Evolutionary conservation across 345 rosid genomes (phyloP).

Genomic region (Raphanus sativus): DNA sequence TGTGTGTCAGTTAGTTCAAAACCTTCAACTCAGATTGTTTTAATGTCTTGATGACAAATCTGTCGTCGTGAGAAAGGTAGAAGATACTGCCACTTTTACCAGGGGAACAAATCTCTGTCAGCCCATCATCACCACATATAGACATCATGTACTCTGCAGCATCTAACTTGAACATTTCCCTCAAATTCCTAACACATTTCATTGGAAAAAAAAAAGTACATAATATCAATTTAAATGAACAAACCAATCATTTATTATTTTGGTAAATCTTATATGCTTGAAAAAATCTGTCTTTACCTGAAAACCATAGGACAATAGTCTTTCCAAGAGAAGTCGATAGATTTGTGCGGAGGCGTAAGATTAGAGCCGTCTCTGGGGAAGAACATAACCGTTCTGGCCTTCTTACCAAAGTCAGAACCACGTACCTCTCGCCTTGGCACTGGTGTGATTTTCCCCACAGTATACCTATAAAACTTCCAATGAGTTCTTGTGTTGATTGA

Average conservation of each 20-base stretch:
- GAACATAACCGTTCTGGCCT: constrained; percentile 90
- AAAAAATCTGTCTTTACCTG: constrained; percentile 53
- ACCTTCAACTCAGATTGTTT: constrained; percentile 87
- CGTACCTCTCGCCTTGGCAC: constrained; percentile 90
- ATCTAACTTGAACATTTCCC: constrained; percentile 97
- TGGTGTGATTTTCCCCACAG: constrained; percentile 94
- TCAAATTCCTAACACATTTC: constrained; percentile 63
- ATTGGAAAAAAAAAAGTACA: constrained; percentile 8
- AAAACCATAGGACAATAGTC: constrained; percentile 99
- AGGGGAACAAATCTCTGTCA: constrained; percentile 74
- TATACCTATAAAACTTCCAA: constrained; percentile 57
- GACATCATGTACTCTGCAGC: constrained; percentile 99
- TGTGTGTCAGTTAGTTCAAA: constrained; percentile 36
- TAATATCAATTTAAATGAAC: background rate
- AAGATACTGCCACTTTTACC: constrained; percentile 99
- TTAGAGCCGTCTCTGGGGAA: constrained; percentile 86
- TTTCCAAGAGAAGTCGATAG: constrained; percentile 87
- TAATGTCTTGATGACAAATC: constrained; percentile 92
- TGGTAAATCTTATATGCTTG: background rate
- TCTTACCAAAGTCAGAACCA: constrained; percentile 83
- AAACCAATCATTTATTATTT: background rate
- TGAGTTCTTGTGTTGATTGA: background rate
- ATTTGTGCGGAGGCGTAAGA: constrained; percentile 86
- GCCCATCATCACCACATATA: constrained; percentile 93
- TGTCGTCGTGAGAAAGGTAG: constrained; percentile 83